Conservation (phyloP, 768 basidiomycete genomes). For the Naematelia encephala region DNA sequence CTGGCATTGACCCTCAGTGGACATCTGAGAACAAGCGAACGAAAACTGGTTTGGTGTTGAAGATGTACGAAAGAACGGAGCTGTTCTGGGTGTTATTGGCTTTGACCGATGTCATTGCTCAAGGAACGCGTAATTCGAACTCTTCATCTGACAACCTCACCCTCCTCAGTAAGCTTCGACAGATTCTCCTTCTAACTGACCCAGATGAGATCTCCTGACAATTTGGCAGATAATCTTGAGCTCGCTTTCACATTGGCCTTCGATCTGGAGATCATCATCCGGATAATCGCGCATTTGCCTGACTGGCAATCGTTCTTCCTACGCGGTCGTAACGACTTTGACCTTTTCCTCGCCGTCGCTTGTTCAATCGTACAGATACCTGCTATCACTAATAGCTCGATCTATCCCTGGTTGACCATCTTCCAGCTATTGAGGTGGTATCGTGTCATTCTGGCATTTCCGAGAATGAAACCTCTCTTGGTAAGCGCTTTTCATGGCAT, state of each 20-base stretch:
- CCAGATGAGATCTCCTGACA: slow-evolving; percentile 4
- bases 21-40: slow-evolving; percentile 23
- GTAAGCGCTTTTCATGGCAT: slow-evolving; percentile 54
- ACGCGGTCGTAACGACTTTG: slow-evolving; percentile 64
- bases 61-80: slow-evolving; percentile 37
- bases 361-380: slow-evolving; percentile 83
- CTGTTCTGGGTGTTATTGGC: slow-evolving; percentile 40
- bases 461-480: slow-evolving; percentile 81
- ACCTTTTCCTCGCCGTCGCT: slow-evolving; percentile 69
- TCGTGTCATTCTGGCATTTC: slow-evolving; percentile 82
- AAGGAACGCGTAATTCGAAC: slow-evolving; percentile 29
- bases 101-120: slow-evolving; percentile 36
- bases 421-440: slow-evolving; percentile 87
- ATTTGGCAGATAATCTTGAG: slow-evolving; percentile 62
- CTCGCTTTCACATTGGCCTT: slow-evolving; percentile 75
- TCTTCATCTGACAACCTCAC: slow-evolving; percentile 20
- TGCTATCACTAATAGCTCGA: slow-evolving; percentile 59
- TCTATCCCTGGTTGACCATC: slow-evolving; percentile 85
- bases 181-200: slow-evolving; percentile 51
- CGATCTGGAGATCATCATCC: slow-evolving; percentile 78
- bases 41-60: slow-evolving; percentile 10
- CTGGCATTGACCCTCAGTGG: slow-evolving; percentile 34
- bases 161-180: slow-evolving; percentile 29
- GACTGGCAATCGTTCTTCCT: slow-evolving; percentile 76
- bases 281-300: slow-evolving; percentile 68